Percentiles rank a stretch among this genome's conserved stretches.
Conservation (phyloP, 495 filamentous ascomycete genomes). For the Penicillium angulare region DNA sequence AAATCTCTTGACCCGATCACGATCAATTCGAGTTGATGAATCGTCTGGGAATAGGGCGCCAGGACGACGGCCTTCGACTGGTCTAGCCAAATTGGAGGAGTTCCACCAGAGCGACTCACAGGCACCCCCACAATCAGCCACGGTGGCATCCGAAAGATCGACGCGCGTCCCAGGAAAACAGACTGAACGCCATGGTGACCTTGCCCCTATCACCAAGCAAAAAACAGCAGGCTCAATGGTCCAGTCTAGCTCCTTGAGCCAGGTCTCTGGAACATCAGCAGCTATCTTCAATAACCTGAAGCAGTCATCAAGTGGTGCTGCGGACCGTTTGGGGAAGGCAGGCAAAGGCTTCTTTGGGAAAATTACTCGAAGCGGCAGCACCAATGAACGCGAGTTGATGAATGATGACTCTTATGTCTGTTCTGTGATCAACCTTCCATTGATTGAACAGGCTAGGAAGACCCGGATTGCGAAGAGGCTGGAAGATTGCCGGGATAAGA, state of each 20-base stretch:
- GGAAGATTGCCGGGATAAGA: constrained; percentile 83
- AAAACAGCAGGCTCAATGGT: constrained; percentile 49
- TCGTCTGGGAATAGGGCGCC: constrained; percentile 33
- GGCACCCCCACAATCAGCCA: constrained; percentile 10
- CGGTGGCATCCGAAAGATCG: constrained; percentile 64
- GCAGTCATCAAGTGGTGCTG: constrained; percentile 67
- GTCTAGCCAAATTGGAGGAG: constrained; percentile 43
- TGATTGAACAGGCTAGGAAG: constrained; percentile 79
- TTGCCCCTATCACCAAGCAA: constrained; percentile 40
- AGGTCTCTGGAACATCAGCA: constrained; percentile 59
- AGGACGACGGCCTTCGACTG: constrained; percentile 44
- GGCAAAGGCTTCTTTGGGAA: constrained; percentile 78
- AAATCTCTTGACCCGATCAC: constrained; percentile 62
- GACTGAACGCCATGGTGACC: constrained; percentile 55
- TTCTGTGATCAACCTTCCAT: constrained; percentile 73
- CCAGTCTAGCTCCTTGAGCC: constrained; percentile 58
- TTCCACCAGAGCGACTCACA: constrained; percentile 9
- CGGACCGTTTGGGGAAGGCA: constrained; percentile 67
- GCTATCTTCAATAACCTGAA: constrained; percentile 72
- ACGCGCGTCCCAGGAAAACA: constrained; percentile 40
- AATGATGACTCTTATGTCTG: constrained; percentile 75
- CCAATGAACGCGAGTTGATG: constrained; percentile 62
- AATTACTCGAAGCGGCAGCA: constrained; percentile 67
- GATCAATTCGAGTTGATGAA: constrained; percentile 61
- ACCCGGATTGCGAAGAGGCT: constrained; percentile 84